Percentiles rank a stretch among this genome's conserved stretches.
phyloP scores from a whole-genome alignment of 768 basidiomycete genomes.

The Rhodotorula kratochvilovae region DNA sequence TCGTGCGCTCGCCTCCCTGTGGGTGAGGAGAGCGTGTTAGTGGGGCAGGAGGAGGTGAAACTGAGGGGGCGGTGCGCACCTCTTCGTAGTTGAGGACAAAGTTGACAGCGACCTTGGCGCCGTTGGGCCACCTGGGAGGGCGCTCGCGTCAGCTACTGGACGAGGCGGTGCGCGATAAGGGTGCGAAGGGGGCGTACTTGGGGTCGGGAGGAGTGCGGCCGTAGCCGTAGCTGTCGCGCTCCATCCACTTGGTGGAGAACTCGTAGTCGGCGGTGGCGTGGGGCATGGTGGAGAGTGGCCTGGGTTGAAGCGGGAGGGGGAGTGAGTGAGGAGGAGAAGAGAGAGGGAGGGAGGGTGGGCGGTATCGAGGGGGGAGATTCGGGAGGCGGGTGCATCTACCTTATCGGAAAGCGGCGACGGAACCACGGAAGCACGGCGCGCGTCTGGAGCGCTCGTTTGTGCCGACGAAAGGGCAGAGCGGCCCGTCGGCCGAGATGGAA shows the following conservation, averaged over 20 bases:
- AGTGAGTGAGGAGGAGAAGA: neutral
- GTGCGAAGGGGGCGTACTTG: neutral
- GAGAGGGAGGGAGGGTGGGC: neutral
- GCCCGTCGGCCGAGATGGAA: too few species aligned
- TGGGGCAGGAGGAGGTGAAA: too few species aligned
- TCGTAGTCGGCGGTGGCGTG: neutral
- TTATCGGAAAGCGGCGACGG: too few species aligned
- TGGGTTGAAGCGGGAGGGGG: neutral
- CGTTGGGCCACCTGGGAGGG: constrained; percentile 21
- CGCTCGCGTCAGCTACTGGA: neutral
- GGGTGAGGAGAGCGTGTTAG: too few species aligned
- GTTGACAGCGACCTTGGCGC: constrained; percentile 37
- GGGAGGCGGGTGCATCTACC: too few species aligned
- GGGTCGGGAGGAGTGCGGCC: constrained; percentile 1
- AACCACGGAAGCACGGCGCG: too few species aligned
- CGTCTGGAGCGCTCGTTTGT: too few species aligned
- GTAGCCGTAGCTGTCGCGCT: constrained; percentile 17
- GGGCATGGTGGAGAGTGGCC: neutral
- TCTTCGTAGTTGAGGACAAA: constrained; percentile 34
- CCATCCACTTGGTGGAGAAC: constrained; percentile 5
- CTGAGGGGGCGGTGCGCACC: neutral
- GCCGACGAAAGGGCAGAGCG: too few species aligned
- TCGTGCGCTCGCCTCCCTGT: constrained; percentile 33
- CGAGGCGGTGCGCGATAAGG: neutral
- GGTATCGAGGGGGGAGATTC: too few species aligned